These are phyloP conservation scores for Buddleja alternifolia DNA, from an alignment of 257 asterid species.

Conservation along the genomic window DNA sequence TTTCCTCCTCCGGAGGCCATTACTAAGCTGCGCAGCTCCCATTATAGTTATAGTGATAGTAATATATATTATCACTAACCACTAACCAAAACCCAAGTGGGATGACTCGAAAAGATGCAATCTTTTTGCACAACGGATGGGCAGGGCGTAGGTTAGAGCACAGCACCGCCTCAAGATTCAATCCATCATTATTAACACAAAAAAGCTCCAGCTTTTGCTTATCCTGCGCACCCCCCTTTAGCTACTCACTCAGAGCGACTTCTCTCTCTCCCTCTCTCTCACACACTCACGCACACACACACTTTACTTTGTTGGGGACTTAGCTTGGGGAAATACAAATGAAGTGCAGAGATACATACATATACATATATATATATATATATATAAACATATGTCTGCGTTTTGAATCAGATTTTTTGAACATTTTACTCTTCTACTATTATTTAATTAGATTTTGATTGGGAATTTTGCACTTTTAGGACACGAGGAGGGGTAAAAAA, in stretches of 20 bases:
- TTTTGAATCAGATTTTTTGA: constrained; percentile 30
- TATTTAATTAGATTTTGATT: constrained; percentile 1
- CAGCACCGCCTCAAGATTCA: constrained; percentile 24
- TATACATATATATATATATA: too few relatives aligned
- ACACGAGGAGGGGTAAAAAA: constrained; percentile 49
- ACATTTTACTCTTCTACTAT: neutral
- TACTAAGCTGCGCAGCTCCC: constrained; percentile 43
- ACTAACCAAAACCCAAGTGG: constrained; percentile 28
- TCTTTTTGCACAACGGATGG: constrained; percentile 25
- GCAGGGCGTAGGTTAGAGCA: constrained; percentile 2
- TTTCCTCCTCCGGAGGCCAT: constrained; percentile 34
- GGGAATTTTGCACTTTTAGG: constrained; percentile 16
- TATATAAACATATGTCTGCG: constrained; percentile 30
- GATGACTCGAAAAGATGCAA: constrained; percentile 22
- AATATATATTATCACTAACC: constrained; percentile 11
- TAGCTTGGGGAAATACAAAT: constrained; percentile 43
- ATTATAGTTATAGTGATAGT: constrained; percentile 12
- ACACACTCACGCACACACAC: constrained; percentile 27
- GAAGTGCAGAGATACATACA: constrained; percentile 32
- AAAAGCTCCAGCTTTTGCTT: constrained; percentile 28
- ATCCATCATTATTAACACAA: constrained; percentile 20
- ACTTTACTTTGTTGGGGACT: constrained; percentile 25
- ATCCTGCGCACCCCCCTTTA: constrained; percentile 41
- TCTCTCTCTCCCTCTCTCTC: constrained; percentile 20
- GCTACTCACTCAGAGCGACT: constrained; percentile 24